Conservation (phyloP, 2,329 filamentous ascomycete genomes). For the Spiromastix sp. region DNA sequence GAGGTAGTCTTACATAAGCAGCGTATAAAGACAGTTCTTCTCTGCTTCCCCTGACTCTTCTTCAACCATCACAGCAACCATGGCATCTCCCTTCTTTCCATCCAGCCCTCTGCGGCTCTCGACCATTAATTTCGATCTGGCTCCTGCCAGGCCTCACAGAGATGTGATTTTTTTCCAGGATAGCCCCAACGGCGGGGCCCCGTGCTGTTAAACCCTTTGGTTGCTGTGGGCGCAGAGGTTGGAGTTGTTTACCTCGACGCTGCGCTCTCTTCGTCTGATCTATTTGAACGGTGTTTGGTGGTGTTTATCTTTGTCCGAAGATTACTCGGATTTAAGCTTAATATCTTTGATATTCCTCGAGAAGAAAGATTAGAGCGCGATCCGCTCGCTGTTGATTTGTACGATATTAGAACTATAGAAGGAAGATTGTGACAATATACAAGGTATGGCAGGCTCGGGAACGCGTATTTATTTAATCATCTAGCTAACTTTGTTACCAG, state of each 20-base stretch:
- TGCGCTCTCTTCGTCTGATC: constrained; percentile 3
- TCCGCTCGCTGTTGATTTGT: too few species aligned
- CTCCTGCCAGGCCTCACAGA: constrained; percentile 5
- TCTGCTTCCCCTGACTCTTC: too few species aligned
- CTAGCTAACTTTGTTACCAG: too few species aligned
- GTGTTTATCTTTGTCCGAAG: not conserved
- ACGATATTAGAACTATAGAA: too few species aligned
- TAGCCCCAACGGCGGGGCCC: constrained; percentile 25
- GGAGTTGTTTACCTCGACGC: constrained; percentile 2
- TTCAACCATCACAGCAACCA: constrained; percentile 6
- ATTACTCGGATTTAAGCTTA: not conserved
- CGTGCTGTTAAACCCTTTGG: constrained; percentile 11
- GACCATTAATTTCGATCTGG: not conserved
- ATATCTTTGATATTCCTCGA: not conserved
- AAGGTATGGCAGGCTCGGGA: too few species aligned
- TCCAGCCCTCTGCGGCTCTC: constrained; percentile 8
- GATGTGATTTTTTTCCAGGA: constrained; percentile 12
- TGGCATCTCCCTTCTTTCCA: constrained; percentile 7
- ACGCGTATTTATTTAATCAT: too few species aligned
- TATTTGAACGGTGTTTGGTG: constrained; percentile 1
- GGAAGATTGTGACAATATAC: too few species aligned
- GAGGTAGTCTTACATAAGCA: too few species aligned
- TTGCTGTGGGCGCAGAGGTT: constrained; percentile 5
- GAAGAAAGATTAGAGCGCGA: too few species aligned
- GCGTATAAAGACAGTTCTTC: too few species aligned